Base-by-base conservation (phyloP, 2,329 filamentous ascomycete genomes). In the Pyrenophora graminea region DNA sequence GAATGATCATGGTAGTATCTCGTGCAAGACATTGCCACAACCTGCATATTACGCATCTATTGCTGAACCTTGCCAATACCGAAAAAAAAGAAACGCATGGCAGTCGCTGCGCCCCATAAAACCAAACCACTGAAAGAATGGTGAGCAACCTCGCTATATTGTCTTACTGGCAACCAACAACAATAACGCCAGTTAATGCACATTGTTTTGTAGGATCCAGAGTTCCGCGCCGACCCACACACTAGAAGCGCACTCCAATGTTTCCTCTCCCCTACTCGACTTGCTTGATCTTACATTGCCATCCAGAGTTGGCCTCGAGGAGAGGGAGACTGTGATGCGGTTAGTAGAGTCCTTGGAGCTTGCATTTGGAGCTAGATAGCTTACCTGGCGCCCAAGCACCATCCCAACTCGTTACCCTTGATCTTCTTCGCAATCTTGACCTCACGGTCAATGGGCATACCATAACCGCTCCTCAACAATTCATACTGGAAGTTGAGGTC, bases 401-500 rank as follows among this genome's bases (percentile, higher is more conserved):
- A 99, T 33, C 94, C 94, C 66, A 99, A 78, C 79, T 99, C 95
- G 74, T 97, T 97, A 49, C 86, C 87, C 79, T 95, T 93, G 70
- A 99, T 96, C 82, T 97, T 96, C 88, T 99, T 99, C 53, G 93
- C 94, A 70, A 97, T 96, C 81, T 90, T 93, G 61, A 99, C 91
- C 76, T 99, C 94, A 33, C 95, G 84, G 62, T 96, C 90, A 65
- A 97, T 87, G 3, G 93, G 93, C 91, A 99, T 97, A 63, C 97
- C 94, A 68, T 99, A 99, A 3, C 94, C 94, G 5, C 91, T 96
- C 75, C 97, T 92, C 47, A 97, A 79, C 50, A 99, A 80, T 21
- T 90, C 90, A 65, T 96, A 78, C 91, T 97, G 97, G 71, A 97
- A 99, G 79, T 90, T 99, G 64, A 99, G 79, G 75, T 99, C 94